Percentiles rank a stretch among this genome's conserved stretches.
These are phyloP conservation scores for Trichophyton simii DNA, from an alignment of 2,329 filamentous ascomycete genomes.

Conservation along the genomic window DNA sequence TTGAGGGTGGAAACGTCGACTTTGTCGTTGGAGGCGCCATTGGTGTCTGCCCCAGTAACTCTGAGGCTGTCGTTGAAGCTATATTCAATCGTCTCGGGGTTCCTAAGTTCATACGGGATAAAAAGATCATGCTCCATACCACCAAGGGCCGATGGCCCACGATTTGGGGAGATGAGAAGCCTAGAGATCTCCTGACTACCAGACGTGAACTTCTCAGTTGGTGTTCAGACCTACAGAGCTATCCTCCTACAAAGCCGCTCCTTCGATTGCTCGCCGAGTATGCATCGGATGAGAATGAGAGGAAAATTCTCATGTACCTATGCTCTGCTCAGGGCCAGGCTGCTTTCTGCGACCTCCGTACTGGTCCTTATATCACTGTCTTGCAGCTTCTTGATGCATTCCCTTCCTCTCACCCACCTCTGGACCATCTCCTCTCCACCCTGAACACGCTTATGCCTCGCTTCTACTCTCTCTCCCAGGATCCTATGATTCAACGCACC, in stretches of 20 bases:
- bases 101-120: constrained; percentile 71
- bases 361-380: constrained; percentile 72
- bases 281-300: constrained; percentile 66
- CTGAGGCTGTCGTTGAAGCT: constrained; percentile 62
- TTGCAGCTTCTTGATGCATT: constrained; percentile 82
- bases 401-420: constrained; percentile 75
- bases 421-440: constrained; percentile 67
- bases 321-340: constrained; percentile 83
- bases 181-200: constrained; percentile 78
- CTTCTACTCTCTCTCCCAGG: constrained; percentile 96
- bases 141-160: constrained; percentile 83
- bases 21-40: constrained; percentile 96
- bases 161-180: constrained; percentile 85
- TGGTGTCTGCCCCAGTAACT: constrained; percentile 82
- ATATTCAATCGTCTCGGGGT: constrained; percentile 71
- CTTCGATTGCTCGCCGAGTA: constrained; percentile 78
- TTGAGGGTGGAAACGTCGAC: constrained; percentile 65
- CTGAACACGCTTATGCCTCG: constrained; percentile 88
- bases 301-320: constrained; percentile 75
- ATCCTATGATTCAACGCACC: constrained; percentile 68
- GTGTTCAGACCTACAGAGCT: constrained; percentile 89
- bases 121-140: constrained; percentile 67
- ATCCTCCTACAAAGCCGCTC: constrained; percentile 77
- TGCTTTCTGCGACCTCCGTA: constrained; percentile 86
- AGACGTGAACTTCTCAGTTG: constrained; percentile 85